Percentiles rank a stretch among this genome's conserved stretches.
Conservation (phyloP, 257 asterid species). For the Euphrasia confusa region DNA sequence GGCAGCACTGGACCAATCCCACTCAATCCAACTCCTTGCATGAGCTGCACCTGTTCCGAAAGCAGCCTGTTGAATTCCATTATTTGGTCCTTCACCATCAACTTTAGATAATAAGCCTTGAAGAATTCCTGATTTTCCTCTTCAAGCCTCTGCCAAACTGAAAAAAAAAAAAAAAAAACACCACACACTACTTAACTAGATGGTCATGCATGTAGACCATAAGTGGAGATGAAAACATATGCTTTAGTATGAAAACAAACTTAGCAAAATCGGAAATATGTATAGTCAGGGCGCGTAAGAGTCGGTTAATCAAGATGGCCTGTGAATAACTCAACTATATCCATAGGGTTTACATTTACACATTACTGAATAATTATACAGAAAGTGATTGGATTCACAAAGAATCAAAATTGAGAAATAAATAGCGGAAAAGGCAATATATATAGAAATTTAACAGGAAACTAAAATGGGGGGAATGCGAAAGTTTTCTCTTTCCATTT, state of each 20-base stretch:
- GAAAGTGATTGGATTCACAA: background rate
- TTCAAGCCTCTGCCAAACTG: slow-evolving; percentile 71
- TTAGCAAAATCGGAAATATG: too few species aligned
- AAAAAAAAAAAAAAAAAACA: slow-evolving; percentile 17
- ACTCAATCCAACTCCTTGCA: slow-evolving; percentile 33
- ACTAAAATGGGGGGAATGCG: too few species aligned
- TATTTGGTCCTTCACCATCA: slow-evolving; percentile 56
- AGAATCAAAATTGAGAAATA: background rate
- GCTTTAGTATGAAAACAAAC: too few species aligned
- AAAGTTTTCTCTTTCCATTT: too few species aligned
- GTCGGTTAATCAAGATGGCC: too few species aligned
- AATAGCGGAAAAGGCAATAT: background rate
- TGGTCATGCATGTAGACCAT: slow-evolving; percentile 1
- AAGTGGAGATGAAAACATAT: background rate
- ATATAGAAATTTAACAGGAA: background rate
- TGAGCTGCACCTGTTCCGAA: slow-evolving; percentile 41
- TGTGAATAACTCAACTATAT: background rate
- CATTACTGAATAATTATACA: background rate
- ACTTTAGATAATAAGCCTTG: slow-evolving; percentile 44
- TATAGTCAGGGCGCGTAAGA: too few species aligned
- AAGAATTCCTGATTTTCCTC: slow-evolving; percentile 57
- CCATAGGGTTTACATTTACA: background rate
- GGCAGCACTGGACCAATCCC: slow-evolving; percentile 49
- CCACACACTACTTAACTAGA: slow-evolving; percentile 2
- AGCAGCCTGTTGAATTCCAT: slow-evolving; percentile 57